These are phyloP conservation scores for Irpex sp. DNA, from an alignment of 1,284 basidiomycete genomes.

Conservation along the genomic window DNA sequence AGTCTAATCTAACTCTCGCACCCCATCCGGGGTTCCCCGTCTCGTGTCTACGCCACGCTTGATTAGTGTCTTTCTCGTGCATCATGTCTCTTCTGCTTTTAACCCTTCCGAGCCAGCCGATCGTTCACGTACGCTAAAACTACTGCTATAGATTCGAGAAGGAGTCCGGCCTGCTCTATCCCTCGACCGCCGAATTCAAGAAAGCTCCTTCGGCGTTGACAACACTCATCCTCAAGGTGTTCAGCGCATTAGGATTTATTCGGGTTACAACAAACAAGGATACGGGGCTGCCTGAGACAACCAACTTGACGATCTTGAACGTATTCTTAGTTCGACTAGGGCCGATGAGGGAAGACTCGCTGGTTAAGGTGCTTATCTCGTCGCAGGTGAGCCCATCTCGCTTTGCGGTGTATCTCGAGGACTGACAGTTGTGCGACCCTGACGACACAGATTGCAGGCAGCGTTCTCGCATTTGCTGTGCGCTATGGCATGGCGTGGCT, in stretches of 20 bases:
- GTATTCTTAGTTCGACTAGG: slow-evolving; percentile 76
- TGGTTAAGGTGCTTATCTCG: slow-evolving; percentile 71
- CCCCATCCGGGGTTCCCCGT: slow-evolving; percentile 7
- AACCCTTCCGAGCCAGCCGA: background rate
- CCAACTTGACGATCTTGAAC: slow-evolving; percentile 89
- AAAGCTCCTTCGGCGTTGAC: slow-evolving; percentile 48
- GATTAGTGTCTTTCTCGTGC: background rate
- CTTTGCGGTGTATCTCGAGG: background rate
- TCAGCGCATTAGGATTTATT: slow-evolving; percentile 66
- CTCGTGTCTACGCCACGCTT: background rate
- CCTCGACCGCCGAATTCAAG: slow-evolving; percentile 66
- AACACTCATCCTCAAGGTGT: slow-evolving; percentile 48
- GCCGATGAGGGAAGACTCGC: slow-evolving; percentile 75
- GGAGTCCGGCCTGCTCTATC: slow-evolving; percentile 68
- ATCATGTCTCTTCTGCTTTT: background rate
- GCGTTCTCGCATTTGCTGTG: slow-evolving; percentile 75
- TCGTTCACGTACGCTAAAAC: background rate
- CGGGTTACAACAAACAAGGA: slow-evolving; percentile 54
- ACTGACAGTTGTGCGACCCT: slow-evolving; percentile 3
- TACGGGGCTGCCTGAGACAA: slow-evolving; percentile 58
- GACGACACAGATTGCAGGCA: slow-evolving; percentile 56
- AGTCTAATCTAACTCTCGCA: slow-evolving; percentile 18
- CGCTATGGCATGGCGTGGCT: slow-evolving; percentile 86
- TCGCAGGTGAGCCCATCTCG: slow-evolving; percentile 53
- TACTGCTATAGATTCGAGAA: slow-evolving; percentile 58